Percentiles rank a stretch among this genome's conserved stretches.
These are phyloP conservation scores for Picea sitchensis DNA, from an alignment of 75 land plant genomes.

Conservation along the genomic window DNA sequence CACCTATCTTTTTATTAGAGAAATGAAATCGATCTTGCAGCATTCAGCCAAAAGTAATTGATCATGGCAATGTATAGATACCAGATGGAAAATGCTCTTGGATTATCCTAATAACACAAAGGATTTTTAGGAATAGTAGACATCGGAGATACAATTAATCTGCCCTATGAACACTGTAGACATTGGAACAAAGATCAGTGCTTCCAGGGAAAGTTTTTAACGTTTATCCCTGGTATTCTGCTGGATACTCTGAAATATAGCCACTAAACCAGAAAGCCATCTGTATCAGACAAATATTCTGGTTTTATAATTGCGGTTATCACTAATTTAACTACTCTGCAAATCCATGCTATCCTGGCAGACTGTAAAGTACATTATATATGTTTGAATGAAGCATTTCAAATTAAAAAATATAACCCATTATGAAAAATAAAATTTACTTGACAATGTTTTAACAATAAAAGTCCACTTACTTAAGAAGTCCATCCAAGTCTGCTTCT, in stretches of 20 bases:
- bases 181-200: not conserved
- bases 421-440: not conserved
- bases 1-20: not conserved
- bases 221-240: not conserved
- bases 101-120: too few relatives aligned
- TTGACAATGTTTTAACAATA: not conserved
- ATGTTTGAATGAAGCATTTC: constrained; percentile 1
- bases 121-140: too few relatives aligned
- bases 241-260: not conserved
- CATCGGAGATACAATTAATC: not conserved
- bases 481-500: constrained; percentile 67
- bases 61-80: too few relatives aligned
- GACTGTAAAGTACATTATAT: not conserved
- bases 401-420: not conserved
- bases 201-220: not conserved
- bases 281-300: not conserved
- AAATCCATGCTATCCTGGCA: not conserved
- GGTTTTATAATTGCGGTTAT: not conserved
- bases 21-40: not conserved
- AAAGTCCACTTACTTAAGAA: constrained; percentile 55
- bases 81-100: too few relatives aligned
- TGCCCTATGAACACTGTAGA: not conserved
- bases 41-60: not conserved
- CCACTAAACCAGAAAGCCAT: not conserved
- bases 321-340: not conserved